These are phyloP conservation scores for Cyclotella sp. DNA, from an alignment of 108 stramenopile genomes.

Conservation along the genomic window DNA sequence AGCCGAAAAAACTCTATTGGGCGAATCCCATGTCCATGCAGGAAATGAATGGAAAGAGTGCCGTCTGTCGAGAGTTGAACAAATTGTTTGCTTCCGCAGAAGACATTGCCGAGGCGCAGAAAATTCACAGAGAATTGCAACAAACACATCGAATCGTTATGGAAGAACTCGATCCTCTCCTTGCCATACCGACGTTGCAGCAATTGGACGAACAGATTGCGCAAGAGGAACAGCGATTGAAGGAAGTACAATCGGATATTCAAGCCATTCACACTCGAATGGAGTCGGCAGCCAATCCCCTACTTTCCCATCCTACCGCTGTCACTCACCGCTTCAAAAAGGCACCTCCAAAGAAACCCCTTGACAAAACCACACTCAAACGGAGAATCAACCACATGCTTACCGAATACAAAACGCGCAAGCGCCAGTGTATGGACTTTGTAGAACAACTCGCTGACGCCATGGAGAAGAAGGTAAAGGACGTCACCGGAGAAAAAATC, in stretches of 20 bases:
- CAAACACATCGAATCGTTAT: conserved; percentile 19
- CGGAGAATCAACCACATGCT: conserved; percentile 77
- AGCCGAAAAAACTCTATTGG: conserved; percentile 76
- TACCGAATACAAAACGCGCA: conserved; percentile 73
- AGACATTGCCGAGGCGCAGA: conserved; percentile 44
- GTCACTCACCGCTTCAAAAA: conserved; percentile 10
- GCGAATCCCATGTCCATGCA: conserved; percentile 39
- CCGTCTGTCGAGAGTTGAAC: conserved; percentile 22
- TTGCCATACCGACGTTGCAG: conserved; percentile 59
- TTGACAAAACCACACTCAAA: conserved; percentile 54
- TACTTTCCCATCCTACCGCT: conserved; percentile 4
- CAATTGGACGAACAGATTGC: conserved; percentile 53
- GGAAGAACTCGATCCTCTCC: conserved; percentile 49
- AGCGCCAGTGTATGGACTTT: conserved; percentile 86
- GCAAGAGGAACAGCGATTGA: conserved; percentile 43
- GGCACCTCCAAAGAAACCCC: conserved; percentile 25
- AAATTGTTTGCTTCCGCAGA: conserved; percentile 40
- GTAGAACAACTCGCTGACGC: conserved; percentile 82
- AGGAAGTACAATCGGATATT: conserved; percentile 44
- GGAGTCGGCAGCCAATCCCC: conserved; percentile 1
- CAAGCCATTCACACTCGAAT: conserved; percentile 36
- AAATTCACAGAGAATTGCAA: conserved; percentile 40
- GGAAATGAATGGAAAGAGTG: conserved; percentile 23
- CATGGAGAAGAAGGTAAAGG: conserved; percentile 87
- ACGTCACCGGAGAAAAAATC: conserved; percentile 65